Percentiles rank a stretch among this genome's conserved stretches.
phyloP scores from a whole-genome alignment of 495 filamentous ascomycete genomes.

The Penicillium parvum region DNA sequence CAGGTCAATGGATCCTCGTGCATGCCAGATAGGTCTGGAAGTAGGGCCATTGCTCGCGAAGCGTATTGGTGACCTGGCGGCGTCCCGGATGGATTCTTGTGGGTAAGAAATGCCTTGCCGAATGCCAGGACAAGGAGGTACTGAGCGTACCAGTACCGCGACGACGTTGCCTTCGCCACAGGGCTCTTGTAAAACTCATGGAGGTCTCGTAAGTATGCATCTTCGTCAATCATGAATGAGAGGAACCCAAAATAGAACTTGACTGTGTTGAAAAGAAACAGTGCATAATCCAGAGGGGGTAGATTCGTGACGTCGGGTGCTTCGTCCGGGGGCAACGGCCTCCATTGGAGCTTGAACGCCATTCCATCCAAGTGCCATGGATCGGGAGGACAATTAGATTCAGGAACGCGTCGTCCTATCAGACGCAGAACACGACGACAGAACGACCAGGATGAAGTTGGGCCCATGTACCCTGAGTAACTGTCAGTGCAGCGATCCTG shows the following conservation, averaged over 20 bases:
- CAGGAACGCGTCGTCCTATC: slow-evolving; percentile 23
- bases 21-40: slow-evolving; percentile 34
- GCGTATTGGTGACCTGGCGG: slow-evolving; percentile 35
- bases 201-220: slow-evolving; percentile 28
- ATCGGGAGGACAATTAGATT: slow-evolving; percentile 25
- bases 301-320: slow-evolving; percentile 30
- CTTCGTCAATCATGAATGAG: slow-evolving; percentile 37
- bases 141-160: slow-evolving; percentile 35
- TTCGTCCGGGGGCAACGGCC: slow-evolving; percentile 24
- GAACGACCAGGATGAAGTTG: slow-evolving; percentile 35
- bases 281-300: slow-evolving; percentile 33
- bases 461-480: slow-evolving; percentile 28
- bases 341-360: slow-evolving; percentile 36
- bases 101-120: slow-evolving; percentile 36
- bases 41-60: slow-evolving; percentile 34
- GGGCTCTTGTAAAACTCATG: slow-evolving; percentile 30
- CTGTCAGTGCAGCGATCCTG: no score
- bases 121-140: slow-evolving; percentile 40
- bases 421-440: slow-evolving; percentile 28
- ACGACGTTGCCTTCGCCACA: slow-evolving; percentile 17
- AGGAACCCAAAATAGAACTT: slow-evolving; percentile 37
- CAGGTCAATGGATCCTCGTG: slow-evolving; percentile 30
- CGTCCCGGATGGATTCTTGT: slow-evolving; percentile 24
- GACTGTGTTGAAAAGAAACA: slow-evolving; percentile 36
- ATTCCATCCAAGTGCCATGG: slow-evolving; percentile 34